Base-by-base conservation (phyloP, 1,284 basidiomycete species). In the Cryptococcus maquisensis region DNA sequence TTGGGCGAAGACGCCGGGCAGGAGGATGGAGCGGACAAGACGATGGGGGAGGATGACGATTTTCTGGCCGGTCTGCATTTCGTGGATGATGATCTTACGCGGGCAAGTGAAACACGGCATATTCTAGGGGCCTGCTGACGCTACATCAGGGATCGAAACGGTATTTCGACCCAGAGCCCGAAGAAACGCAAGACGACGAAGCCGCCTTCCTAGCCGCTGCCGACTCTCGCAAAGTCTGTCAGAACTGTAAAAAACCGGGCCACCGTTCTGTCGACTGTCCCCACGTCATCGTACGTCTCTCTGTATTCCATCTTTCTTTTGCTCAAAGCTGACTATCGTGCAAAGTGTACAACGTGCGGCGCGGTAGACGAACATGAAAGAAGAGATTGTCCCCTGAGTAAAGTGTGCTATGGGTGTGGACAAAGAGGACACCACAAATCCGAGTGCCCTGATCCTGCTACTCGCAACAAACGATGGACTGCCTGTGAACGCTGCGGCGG, bases 311-410 rank as follows among this genome's bases (percentile, higher is more conserved):
- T 16, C 35, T 28, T 54, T n/a, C 26, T 36, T 12, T 7, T 35
- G 20, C 35, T 3, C 23, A 15, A 20, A 24, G 42, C 16, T 21
- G 10, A 7, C 16, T 18, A 15, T 38, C 18, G 2, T 57, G n/a
- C n/a, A n/a, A n/a, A 95, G 90, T 96, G 92, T 70, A 74, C 88
- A 32, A 90, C 87, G 10, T 96, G 92, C 66, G 92, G 92, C 50
- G 88, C 82, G 16, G 82, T 86, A 52, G 85, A 95, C 66, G 88
- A 93, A 59, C 92, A 96, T 69, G 78, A 81, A 6, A 88, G 90
- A 6, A 80, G 85, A 52, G 83, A 85, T 52, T 96, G 92, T 74
- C 90, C 91, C 1, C 85, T 90, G 56, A 85, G 84, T 68, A 86
- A 92, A 66, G 85, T 83, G 5, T 95, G 92, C 68, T 94, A 86